A percentile compares a stretch with the other conserved stretches of the same genome.
Conservation (phyloP, 129 eudicot genomes). For the Ambrosia trifida region DNA sequence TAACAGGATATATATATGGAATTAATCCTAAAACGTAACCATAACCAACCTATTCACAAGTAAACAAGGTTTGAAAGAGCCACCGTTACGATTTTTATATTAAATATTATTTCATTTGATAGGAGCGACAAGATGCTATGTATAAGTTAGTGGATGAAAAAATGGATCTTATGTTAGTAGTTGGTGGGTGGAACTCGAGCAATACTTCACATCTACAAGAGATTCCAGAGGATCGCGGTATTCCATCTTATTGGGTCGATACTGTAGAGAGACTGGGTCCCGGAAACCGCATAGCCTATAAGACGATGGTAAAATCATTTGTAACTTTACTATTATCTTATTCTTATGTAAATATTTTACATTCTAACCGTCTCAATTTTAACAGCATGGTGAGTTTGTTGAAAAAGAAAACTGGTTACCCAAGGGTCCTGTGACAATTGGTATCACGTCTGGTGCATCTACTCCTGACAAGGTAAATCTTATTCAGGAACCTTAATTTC, state of each 20-base stretch:
- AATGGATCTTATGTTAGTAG: slow-evolving; percentile 73
- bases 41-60: neutral
- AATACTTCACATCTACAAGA: slow-evolving; percentile 93
- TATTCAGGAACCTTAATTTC: neutral
- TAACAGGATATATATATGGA: neutral
- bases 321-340: neutral
- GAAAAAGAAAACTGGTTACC: slow-evolving; percentile 89
- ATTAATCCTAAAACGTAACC: neutral
- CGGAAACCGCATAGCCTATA: slow-evolving; percentile 66
- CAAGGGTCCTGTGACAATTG: slow-evolving; percentile 76
- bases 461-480: slow-evolving; percentile 85
- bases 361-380: slow-evolving; percentile 3
- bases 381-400: slow-evolving; percentile 88
- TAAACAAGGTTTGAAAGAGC: neutral
- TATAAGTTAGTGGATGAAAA: slow-evolving; percentile 76
- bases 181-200: slow-evolving; percentile 96
- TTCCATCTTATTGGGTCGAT: slow-evolving; percentile 94
- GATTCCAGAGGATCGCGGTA: slow-evolving; percentile 90
- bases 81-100: slow-evolving; percentile 3
- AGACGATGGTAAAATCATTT: slow-evolving; percentile 52
- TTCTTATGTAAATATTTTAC: neutral
- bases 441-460: slow-evolving; percentile 91
- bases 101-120: neutral
- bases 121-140: slow-evolving; percentile 99
- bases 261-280: slow-evolving; percentile 84